phyloP scores from a whole-genome alignment of 306 rosid species.

The Malus orientalis region DNA sequence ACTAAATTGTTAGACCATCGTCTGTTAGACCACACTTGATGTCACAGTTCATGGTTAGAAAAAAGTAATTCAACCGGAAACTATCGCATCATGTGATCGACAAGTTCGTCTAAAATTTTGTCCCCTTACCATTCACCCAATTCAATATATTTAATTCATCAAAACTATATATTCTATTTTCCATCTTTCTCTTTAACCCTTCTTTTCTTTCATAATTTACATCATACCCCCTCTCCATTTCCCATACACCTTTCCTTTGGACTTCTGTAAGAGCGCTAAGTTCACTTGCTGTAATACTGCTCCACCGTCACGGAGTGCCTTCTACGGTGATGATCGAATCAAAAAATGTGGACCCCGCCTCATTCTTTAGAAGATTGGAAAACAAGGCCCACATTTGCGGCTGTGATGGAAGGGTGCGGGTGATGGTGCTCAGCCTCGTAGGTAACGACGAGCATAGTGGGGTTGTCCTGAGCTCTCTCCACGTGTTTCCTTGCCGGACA shows the following conservation, averaged over 20 bases:
- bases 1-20: neutral
- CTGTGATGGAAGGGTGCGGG: conserved; percentile 5
- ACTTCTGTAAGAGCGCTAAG: neutral
- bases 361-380: neutral
- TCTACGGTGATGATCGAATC: neutral
- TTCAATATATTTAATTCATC: neutral
- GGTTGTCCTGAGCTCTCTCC: conserved; percentile 50
- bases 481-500: conserved; percentile 90
- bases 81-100: accelerated
- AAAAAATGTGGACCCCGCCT: neutral
- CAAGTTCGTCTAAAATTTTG: too few relatives aligned
- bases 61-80: too few relatives aligned
- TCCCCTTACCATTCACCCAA: too few relatives aligned
- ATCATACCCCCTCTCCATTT: neutral
- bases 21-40: too few relatives aligned
- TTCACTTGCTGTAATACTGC: too few relatives aligned
- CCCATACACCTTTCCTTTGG: neutral
- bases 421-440: conserved; percentile 46
- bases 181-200: neutral
- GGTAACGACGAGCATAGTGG: conserved; percentile 39
- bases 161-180: neutral
- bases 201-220: neutral
- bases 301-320: neutral
- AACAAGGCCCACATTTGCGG: neutral
- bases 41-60: too few relatives aligned